Percentiles rank a stretch among this genome's conserved stretches.
These are phyloP conservation scores for Penicillium silybi DNA, from an alignment of 495 filamentous ascomycete genomes.

Conservation along the genomic window DNA sequence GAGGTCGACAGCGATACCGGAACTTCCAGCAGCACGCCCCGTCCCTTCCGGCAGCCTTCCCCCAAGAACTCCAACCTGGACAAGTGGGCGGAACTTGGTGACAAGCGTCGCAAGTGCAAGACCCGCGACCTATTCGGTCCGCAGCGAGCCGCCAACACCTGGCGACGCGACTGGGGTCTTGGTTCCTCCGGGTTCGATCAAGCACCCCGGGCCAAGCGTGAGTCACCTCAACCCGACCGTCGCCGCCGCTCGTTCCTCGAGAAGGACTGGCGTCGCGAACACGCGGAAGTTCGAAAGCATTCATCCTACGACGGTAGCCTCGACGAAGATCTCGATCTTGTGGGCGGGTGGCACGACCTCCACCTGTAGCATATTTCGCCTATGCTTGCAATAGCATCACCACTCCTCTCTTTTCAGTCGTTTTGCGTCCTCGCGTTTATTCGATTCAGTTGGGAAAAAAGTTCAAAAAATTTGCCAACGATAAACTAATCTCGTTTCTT, in stretches of 20 bases:
- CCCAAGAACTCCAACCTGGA: conserved; percentile 59
- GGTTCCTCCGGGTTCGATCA: conserved; percentile 52
- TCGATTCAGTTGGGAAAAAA: conserved; percentile 30
- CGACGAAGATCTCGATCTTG: conserved; percentile 78
- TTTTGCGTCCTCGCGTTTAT: conserved; percentile 10
- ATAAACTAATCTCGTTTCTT: conserved; percentile 26
- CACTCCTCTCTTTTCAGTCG: conserved; percentile 4
- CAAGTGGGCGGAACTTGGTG: conserved; percentile 84
- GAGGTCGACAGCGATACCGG: conserved; percentile 57
- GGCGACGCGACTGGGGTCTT: conserved; percentile 51
- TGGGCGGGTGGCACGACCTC: conserved; percentile 79
- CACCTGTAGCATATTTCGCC: conserved; percentile 38
- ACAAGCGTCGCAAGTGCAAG: conserved; percentile 67
- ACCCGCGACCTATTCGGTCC: conserved; percentile 39
- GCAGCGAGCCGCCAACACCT: conserved; percentile 40
- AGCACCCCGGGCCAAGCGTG: conserved; percentile 47
- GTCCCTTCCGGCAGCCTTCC: conserved; percentile 48
- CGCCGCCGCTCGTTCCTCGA: conserved; percentile 40
- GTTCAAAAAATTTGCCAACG: conserved; percentile 23
- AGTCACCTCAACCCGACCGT: conserved; percentile 35
- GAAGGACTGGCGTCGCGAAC: conserved; percentile 65
- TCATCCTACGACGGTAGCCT: conserved; percentile 50
- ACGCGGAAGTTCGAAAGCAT: conserved; percentile 27
- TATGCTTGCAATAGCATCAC: conserved; percentile 2
- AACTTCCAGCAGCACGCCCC: conserved; percentile 60